Percentiles rank a stretch among this genome's conserved stretches.
phyloP scores from a whole-genome alignment of 306 rosid species.

The Psophocarpus tetragonolobus region DNA sequence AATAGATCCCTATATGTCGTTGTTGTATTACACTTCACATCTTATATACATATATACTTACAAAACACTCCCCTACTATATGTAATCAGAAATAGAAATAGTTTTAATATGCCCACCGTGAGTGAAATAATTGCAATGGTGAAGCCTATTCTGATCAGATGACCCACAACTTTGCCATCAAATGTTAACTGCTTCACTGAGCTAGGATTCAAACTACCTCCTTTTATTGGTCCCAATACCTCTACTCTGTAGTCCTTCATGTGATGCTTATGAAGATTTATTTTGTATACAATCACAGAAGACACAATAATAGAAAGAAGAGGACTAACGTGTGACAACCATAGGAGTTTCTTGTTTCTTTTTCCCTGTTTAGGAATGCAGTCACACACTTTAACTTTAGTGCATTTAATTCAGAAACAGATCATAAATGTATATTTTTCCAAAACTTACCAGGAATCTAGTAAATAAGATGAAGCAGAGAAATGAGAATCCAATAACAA shows the following conservation, averaged over 20 bases:
- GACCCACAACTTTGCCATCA: slow-evolving; percentile 40
- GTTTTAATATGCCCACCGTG: slow-evolving; percentile 46
- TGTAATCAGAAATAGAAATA: not conserved
- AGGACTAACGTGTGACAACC: slow-evolving; percentile 74
- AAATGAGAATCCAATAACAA: slow-evolving; percentile 61
- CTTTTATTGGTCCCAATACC: slow-evolving; percentile 66
- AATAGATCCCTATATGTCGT: slow-evolving; percentile 65
- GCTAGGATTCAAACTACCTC: slow-evolving; percentile 65
- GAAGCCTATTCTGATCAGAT: slow-evolving; percentile 55
- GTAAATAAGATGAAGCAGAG: slow-evolving; percentile 57
- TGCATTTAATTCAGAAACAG: not conserved
- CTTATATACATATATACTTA: too few relatives aligned
- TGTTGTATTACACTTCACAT: too few relatives aligned
- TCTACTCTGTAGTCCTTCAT: slow-evolving; percentile 49
- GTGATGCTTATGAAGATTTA: slow-evolving; percentile 39
- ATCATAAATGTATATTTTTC: too few relatives aligned
- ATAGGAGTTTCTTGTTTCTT: slow-evolving; percentile 58
- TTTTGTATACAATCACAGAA: slow-evolving; percentile 52
- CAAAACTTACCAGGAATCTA: slow-evolving; percentile 53
- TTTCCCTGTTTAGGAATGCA: slow-evolving; percentile 46
- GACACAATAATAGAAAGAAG: slow-evolving; percentile 63
- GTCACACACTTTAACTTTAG: not conserved
- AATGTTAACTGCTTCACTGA: slow-evolving; percentile 54
- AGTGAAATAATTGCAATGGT: slow-evolving; percentile 64
- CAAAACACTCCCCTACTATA: too few relatives aligned